Base-by-base conservation (phyloP, 495 filamentous ascomycete species). In the Trichoderma reesei region DNA sequence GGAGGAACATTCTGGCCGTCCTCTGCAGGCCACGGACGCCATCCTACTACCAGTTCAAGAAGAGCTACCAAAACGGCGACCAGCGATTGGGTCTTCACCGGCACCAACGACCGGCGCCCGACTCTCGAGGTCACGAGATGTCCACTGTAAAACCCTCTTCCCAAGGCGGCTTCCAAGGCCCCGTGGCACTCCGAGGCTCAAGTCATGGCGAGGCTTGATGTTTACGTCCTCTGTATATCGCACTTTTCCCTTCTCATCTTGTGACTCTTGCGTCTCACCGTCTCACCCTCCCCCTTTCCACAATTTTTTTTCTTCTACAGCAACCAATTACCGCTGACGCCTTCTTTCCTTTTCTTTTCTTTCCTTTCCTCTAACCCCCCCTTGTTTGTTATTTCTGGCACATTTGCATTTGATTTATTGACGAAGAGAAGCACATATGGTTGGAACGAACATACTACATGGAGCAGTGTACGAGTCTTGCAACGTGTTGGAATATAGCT, bases 1-100 rank as follows among this genome's bases (percentile, higher is more conserved):
- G 88, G 74, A 86, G 78, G 64, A 98, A 98, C 72, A 94, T 89
- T 86, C 74, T 89, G 34, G 80, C 87, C 1, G 91, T 96, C 54
- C 78, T 98, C 41, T 84, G 86, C 62, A 83, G 94, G 59, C 90
- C 94, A 39, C 82, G 94, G 33, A 88, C 91, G 31, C 92, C 94
- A 44, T 93, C 89, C 5, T 97, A 97, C 73, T 82, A 96, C 69
- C 84, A 88, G 66, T 94, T 98, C 78, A 97, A 96, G 76, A 71
- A 78, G 59, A 70, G 75, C 39, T 94, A 93, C 68, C 78, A 85
- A 67, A 82, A 87, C 65, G 94, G 93, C 6, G 94, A 98, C 72
- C 90, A 93, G 73, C 83, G 93, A 51, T 87, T 96, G 61, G 87
- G 84, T 2, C 4, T 65, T 1, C 41, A 44, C 37, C 63, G 66